A percentile compares a stretch with the other conserved stretches of the same genome.
These are phyloP conservation scores for Colletotrichum magnum DNA, from an alignment of 2,329 filamentous ascomycete genomes.

Conservation along the genomic window DNA sequence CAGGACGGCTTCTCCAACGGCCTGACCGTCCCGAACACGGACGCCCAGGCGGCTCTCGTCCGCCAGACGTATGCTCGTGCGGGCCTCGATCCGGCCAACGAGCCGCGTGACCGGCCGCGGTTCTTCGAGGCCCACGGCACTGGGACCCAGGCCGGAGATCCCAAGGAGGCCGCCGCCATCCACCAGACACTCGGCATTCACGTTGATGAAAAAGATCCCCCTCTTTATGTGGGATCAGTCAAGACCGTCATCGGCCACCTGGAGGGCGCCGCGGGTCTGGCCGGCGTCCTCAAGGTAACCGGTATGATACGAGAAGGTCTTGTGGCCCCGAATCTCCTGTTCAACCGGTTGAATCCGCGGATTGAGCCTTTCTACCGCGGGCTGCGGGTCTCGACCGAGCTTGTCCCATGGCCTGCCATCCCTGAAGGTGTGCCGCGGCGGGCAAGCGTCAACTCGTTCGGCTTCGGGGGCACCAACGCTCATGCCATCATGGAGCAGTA, in stretches of 20 bases:
- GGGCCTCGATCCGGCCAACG: constrained; percentile 19
- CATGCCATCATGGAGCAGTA: constrained; percentile 53
- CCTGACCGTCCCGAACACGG: constrained; percentile 54
- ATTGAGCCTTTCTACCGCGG: constrained; percentile 45
- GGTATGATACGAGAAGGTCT: constrained; percentile 40
- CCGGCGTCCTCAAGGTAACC: constrained; percentile 46
- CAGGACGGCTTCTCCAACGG: constrained; percentile 43
- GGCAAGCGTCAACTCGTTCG: constrained; percentile 50
- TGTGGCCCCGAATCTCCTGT: constrained; percentile 49
- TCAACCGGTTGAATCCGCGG: constrained; percentile 47
- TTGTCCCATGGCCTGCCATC: constrained; percentile 40
- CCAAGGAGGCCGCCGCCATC: no score
- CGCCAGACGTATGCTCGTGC: constrained; percentile 44
- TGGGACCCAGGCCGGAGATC: constrained; percentile 55
- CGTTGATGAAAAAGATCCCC: not conserved
- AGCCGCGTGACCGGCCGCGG: constrained; percentile 32
- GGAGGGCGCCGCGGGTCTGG: constrained; percentile 47
- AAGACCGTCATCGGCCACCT: constrained; percentile 49
- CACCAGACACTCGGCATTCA: no score
- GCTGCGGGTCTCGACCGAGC: constrained; percentile 16
- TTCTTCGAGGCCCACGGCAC: constrained; percentile 56
- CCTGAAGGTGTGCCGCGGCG: not conserved
- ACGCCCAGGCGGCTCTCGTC: constrained; percentile 48
- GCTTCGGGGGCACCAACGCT: constrained; percentile 61
- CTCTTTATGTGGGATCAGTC: constrained; percentile 45